Evolutionary conservation across 2,329 filamentous ascomycete genomes (phyloP).

Genomic region (Fusarium setosum): DNA sequence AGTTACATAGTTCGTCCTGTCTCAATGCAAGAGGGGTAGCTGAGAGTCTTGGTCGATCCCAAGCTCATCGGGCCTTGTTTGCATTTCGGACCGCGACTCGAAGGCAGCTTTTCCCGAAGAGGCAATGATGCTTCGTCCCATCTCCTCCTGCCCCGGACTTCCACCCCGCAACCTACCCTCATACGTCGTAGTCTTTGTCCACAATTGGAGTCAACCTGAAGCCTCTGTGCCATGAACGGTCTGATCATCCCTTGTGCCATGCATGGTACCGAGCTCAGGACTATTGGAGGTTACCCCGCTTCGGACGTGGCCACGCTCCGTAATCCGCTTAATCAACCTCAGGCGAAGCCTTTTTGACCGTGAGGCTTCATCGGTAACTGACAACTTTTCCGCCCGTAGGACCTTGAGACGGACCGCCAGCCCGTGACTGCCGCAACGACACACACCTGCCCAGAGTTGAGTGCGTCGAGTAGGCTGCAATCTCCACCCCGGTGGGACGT

Average conservation of each 20-base stretch:
- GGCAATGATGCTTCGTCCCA: background rate
- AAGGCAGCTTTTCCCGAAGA: background rate
- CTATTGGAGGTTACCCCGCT: conserved; percentile 1
- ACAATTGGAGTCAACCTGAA: background rate
- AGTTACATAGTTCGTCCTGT: too few relatives aligned
- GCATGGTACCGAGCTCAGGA: background rate
- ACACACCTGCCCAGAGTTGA: background rate
- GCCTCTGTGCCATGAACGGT: too few relatives aligned
- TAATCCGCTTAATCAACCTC: too few relatives aligned
- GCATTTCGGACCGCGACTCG: background rate
- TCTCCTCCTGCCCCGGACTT: conserved; percentile 3
- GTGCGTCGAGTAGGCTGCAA: background rate
- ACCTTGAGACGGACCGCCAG: background rate
- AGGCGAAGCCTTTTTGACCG: too few relatives aligned
- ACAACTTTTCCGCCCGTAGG: background rate
- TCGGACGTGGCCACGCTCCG: background rate
- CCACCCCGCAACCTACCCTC: conserved; percentile 1
- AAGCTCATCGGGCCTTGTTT: background rate
- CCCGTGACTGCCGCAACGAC: background rate
- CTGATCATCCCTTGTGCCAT: background rate
- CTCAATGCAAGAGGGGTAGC: background rate
- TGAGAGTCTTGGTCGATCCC: background rate
- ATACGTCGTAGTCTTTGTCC: background rate
- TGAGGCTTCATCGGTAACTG: too few relatives aligned
- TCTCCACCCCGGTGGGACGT: background rate